A percentile compares a stretch with the other conserved stretches of the same genome.
Conservation (phyloP, 1,284 basidiomycete genomes). For the Naganishia liquefaciens region DNA sequence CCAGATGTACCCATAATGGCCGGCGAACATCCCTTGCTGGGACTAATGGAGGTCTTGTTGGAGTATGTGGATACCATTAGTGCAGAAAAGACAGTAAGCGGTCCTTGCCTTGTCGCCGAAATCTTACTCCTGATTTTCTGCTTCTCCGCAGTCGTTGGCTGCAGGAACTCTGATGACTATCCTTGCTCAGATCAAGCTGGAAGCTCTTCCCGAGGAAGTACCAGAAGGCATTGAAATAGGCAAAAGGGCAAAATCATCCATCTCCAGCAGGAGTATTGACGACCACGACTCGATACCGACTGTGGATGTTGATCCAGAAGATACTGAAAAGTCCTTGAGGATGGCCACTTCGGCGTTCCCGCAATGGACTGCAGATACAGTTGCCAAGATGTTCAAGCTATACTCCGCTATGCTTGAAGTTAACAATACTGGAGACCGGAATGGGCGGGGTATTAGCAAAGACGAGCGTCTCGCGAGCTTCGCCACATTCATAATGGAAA, state of each 20-base stretch:
- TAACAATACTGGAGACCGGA: constrained; percentile 64
- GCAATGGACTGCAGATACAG: constrained; percentile 86
- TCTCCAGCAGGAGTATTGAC: not conserved
- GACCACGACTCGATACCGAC: constrained; percentile 31
- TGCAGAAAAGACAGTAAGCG: constrained; percentile 22
- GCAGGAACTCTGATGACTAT: constrained; percentile 63
- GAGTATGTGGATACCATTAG: constrained; percentile 25
- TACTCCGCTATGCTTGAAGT: constrained; percentile 94
- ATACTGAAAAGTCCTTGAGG: constrained; percentile 46
- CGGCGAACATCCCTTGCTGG: constrained; percentile 28
- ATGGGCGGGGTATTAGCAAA: constrained; percentile 43
- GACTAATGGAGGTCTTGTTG: constrained; percentile 5
- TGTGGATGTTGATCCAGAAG: constrained; percentile 35
- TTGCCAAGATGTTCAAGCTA: constrained; percentile 79
- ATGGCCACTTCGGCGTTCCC: constrained; percentile 48
- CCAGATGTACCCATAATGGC: constrained; percentile 33
- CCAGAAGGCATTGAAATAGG: constrained; percentile 30
- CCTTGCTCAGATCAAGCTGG: constrained; percentile 23
- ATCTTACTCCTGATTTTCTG: not conserved
- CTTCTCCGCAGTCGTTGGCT: constrained; percentile 10
- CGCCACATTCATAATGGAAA: constrained; percentile 70
- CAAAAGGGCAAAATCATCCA: constrained; percentile 14
- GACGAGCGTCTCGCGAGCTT: constrained; percentile 54
- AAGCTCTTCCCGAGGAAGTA: constrained; percentile 41
- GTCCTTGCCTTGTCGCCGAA: not conserved